These are phyloP conservation scores for Pichia occidentalis DNA, from an alignment of 805 yeast genomes.

Conservation along the genomic window DNA sequence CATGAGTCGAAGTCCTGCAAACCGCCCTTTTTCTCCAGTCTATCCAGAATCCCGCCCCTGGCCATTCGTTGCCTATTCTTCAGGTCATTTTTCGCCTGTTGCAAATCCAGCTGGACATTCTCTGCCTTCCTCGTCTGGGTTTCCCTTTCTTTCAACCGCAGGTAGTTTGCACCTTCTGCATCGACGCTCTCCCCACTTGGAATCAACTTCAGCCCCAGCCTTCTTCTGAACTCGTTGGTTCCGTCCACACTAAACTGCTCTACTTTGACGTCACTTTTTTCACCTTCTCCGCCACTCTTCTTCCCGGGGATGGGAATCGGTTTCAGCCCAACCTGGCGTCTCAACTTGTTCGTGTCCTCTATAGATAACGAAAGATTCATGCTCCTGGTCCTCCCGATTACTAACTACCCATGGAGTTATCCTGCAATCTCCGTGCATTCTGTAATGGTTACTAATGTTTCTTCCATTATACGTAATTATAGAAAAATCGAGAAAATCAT, in stretches of 20 bases:
- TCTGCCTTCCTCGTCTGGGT: slow-evolving; percentile 29
- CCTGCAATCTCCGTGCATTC: too few species aligned
- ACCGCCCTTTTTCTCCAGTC: slow-evolving; percentile 22
- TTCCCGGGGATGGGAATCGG: slow-evolving; percentile 39
- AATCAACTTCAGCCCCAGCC: slow-evolving; percentile 39
- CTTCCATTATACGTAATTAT: too few species aligned
- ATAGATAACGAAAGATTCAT: slow-evolving; percentile 27
- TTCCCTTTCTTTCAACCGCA: slow-evolving; percentile 28
- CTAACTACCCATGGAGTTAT: neutral
- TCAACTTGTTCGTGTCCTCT: slow-evolving; percentile 42
- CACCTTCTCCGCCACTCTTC: slow-evolving; percentile 12
- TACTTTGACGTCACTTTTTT: slow-evolving; percentile 15
- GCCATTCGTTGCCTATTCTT: slow-evolving; percentile 19
- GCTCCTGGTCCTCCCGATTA: neutral
- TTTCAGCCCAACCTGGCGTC: slow-evolving; percentile 37
- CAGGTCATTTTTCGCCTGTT: slow-evolving; percentile 16
- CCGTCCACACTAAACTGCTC: slow-evolving; percentile 34
- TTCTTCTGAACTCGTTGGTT: slow-evolving; percentile 38
- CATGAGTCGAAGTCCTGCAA: slow-evolving; percentile 29
- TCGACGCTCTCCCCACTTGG: slow-evolving; percentile 35
- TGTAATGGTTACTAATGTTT: too few species aligned
- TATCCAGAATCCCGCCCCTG: slow-evolving; percentile 24
- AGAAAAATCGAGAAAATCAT: too few species aligned
- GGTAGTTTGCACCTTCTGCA: slow-evolving; percentile 33
- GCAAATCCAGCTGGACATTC: slow-evolving; percentile 14